Percentiles rank a stretch among this genome's conserved stretches.
Conservation (phyloP, 345 rosid species). For the Citrus cavaleriei region DNA sequence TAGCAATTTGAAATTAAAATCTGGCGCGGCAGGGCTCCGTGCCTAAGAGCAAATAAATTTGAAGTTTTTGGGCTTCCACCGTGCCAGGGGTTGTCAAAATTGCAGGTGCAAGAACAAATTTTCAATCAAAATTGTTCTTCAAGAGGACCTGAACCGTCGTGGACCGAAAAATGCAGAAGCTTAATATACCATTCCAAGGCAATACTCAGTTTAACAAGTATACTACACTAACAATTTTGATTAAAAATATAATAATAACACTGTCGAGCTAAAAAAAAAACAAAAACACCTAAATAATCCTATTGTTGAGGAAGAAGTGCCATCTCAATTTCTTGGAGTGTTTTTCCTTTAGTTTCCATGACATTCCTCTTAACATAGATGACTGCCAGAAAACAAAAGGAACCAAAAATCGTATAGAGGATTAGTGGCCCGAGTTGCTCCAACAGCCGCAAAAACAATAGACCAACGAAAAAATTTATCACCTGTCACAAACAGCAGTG, state of each 20-base stretch:
- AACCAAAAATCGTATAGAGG: constrained; percentile 61
- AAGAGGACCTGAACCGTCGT: neutral
- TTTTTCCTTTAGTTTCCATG: constrained; percentile 86
- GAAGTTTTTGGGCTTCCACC: too few species aligned
- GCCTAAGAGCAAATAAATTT: too few species aligned
- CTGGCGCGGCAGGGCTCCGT: too few species aligned
- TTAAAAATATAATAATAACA: neutral
- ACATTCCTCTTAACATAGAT: constrained; percentile 71
- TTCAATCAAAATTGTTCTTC: too few species aligned
- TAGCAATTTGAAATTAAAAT: too few species aligned
- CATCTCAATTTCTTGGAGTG: constrained; percentile 89
- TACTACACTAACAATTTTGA: neutral
- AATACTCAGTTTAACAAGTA: neutral
- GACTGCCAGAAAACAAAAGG: constrained; percentile 70
- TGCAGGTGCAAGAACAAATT: too few species aligned
- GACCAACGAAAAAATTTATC: constrained; percentile 85
- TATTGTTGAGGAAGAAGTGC: constrained; percentile 59
- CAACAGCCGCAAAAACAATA: constrained; percentile 71
- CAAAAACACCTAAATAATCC: neutral
- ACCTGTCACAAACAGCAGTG: constrained; percentile 43
- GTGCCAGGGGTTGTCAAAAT: too few species aligned
- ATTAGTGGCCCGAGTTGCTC: constrained; percentile 72
- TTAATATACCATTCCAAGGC: neutral
- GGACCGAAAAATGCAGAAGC: neutral
- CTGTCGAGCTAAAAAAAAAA: neutral